Evolutionary conservation across 129 eudicot species (phyloP).

Genomic region (Deinandra increscens): DNA sequence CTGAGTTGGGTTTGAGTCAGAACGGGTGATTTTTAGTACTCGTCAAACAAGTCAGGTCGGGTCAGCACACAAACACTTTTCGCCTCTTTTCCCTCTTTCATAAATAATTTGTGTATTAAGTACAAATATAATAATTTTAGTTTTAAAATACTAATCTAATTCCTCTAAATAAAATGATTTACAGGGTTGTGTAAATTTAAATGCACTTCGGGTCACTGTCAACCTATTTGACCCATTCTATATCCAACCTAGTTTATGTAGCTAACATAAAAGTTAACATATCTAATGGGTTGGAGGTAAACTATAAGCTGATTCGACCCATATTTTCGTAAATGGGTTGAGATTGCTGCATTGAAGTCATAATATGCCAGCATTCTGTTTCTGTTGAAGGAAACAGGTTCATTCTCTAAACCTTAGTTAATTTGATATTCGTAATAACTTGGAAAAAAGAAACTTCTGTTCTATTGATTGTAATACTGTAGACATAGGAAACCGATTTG

Average conservation of each 20-base stretch:
- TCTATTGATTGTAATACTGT: not conserved
- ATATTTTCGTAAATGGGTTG: not conserved
- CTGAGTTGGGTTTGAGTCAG: not conserved
- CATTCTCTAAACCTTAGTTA: slow-evolving; percentile 14
- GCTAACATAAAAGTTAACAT: not conserved
- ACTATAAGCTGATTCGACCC: not conserved
- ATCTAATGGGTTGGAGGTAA: not conserved
- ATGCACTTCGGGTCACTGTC: not conserved
- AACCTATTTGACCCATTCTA: not conserved
- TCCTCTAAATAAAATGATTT: not conserved
- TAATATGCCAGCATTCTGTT: not conserved
- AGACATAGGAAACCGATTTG: not conserved
- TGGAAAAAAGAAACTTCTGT: not conserved
- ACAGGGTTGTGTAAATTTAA: not conserved
- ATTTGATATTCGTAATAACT: not conserved
- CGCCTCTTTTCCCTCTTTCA: not conserved
- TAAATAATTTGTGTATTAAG: not conserved
- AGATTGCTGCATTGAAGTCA: not conserved
- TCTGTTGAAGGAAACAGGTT: not conserved
- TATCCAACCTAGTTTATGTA: not conserved
- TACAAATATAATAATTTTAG: not conserved
- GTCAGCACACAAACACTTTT: not conserved
- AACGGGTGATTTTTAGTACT: not conserved
- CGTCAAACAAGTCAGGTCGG: not conserved
- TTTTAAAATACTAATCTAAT: not conserved